Conservation (phyloP, 805 yeast genomes). For the Jamesozyma jinghongensis region DNA sequence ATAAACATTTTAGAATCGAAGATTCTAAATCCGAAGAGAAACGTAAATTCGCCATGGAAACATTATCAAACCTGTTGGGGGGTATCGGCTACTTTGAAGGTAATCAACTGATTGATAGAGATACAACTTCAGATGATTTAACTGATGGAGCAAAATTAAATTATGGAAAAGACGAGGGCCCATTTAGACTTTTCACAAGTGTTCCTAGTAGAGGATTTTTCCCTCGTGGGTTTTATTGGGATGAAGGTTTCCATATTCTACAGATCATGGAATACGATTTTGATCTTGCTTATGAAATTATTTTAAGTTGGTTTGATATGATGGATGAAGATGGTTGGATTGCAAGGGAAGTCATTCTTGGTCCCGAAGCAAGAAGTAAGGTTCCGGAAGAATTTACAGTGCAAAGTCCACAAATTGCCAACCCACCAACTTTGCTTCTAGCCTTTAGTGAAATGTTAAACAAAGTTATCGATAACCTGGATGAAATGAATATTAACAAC, state of each 20-base stretch:
- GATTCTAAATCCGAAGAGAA: constrained; percentile 31
- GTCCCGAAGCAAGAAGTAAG: constrained; percentile 78
- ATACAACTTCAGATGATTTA: constrained; percentile 54
- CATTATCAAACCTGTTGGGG: constrained; percentile 76
- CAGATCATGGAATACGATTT: constrained; percentile 78
- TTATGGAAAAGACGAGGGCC: constrained; percentile 60
- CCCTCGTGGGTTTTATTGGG: constrained; percentile 98
- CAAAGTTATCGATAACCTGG: constrained; percentile 29
- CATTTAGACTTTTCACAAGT: constrained; percentile 64
- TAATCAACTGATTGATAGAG: constrained; percentile 69
- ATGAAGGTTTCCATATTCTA: constrained; percentile 89
- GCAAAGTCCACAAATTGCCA: constrained; percentile 84
- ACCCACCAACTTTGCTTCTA: constrained; percentile 89
- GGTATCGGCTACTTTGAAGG: constrained; percentile 89
- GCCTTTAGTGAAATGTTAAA: constrained; percentile 52
- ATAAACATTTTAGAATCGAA: constrained; percentile 39
- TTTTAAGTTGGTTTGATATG: constrained; percentile 78
- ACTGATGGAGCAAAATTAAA: constrained; percentile 44
- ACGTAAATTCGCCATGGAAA: constrained; percentile 59
- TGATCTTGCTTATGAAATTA: constrained; percentile 68
- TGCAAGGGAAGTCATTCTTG: constrained; percentile 89
- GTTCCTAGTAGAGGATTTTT: constrained; percentile 92
- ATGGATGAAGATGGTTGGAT: constrained; percentile 86
- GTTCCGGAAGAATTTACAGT: constrained; percentile 79
- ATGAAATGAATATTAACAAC: constrained; percentile 2